These are phyloP conservation scores for Apiospora pterosperma DNA, from an alignment of 2,329 filamentous ascomycete species.

Conservation along the genomic window DNA sequence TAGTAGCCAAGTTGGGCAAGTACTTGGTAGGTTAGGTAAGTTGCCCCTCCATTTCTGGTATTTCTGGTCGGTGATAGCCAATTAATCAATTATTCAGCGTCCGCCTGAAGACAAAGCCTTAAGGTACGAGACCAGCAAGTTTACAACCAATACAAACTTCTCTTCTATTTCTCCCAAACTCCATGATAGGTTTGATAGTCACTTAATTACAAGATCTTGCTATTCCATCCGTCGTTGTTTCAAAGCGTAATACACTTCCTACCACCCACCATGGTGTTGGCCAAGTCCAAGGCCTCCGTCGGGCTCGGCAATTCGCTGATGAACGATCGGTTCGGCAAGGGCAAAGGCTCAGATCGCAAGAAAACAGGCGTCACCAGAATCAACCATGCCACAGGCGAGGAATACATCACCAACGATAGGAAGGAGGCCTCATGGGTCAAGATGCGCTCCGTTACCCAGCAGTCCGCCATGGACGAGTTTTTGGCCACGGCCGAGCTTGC, in stretches of 20 bases:
- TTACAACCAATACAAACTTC: background rate
- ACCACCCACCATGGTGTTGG: conserved; percentile 49
- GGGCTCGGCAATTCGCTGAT: conserved; percentile 96
- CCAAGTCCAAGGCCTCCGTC: conserved; percentile 93
- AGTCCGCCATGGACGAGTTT: conserved; percentile 95
- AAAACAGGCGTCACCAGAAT: conserved; percentile 64
- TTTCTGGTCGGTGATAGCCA: background rate
- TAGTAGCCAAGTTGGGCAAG: background rate
- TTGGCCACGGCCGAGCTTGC: conserved; percentile 91
- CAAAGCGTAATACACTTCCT: background rate
- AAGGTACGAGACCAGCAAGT: background rate
- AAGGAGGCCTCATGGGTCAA: conserved; percentile 97
- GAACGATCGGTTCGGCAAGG: conserved; percentile 97
- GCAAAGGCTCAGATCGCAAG: conserved; percentile 80
- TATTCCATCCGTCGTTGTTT: background rate
- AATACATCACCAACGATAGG: conserved; percentile 87
- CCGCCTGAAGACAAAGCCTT: background rate
- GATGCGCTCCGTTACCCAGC: conserved; percentile 98
- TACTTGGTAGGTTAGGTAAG: too few species aligned
- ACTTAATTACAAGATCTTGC: background rate
- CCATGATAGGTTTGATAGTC: background rate
- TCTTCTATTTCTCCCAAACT: background rate
- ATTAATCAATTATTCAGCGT: conserved; percentile 3
- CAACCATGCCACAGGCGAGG: conserved; percentile 76
- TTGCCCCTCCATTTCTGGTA: conserved; percentile 9